These are phyloP conservation scores for Fraxinus ornus DNA, from an alignment of 305 asterid genomes.

Conservation along the genomic window DNA sequence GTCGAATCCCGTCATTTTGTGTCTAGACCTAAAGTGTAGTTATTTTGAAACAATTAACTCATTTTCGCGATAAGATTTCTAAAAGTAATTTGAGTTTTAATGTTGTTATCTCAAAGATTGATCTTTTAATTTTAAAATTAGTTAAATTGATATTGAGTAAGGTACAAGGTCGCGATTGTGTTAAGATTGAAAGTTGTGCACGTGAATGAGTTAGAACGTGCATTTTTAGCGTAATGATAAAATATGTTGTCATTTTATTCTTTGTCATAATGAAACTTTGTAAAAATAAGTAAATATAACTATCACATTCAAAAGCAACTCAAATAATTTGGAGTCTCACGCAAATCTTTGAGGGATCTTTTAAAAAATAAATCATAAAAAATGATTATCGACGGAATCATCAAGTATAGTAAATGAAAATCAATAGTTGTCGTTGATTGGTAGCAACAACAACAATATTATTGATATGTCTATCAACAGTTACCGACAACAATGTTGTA, in stretches of 20 bases:
- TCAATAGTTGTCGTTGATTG: background rate
- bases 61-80: background rate
- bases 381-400: background rate
- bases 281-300: too few species aligned
- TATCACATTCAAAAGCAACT: background rate
- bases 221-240: background rate
- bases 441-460: background rate
- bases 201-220: background rate
- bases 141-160: background rate
- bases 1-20: too few species aligned
- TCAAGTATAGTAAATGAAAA: too few species aligned
- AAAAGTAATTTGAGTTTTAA: background rate
- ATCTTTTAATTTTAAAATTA: background rate
- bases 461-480: background rate
- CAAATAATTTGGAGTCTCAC: background rate
- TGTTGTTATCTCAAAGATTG: background rate
- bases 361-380: too few species aligned
- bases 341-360: background rate
- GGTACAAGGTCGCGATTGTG: background rate
- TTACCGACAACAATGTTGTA: background rate
- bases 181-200: background rate
- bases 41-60: background rate
- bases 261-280: background rate
- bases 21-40: background rate
- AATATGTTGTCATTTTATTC: too few species aligned